These are phyloP conservation scores for Fraxinus dipetala DNA, from an alignment of 305 asterid species.

Conservation along the genomic window DNA sequence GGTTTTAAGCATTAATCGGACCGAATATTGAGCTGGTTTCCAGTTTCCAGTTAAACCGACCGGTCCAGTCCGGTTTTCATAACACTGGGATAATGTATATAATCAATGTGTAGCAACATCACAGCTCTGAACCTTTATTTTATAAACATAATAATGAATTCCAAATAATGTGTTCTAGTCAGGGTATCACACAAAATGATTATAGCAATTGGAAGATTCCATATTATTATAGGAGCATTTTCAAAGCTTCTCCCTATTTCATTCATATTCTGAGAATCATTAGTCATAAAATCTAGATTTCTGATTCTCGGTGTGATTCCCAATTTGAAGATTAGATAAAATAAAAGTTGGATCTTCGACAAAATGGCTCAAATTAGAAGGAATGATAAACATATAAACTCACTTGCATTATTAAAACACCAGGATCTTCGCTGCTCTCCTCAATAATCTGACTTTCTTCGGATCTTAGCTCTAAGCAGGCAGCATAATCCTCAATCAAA, in stretches of 20 bases:
- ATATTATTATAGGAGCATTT: background rate
- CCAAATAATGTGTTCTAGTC: background rate
- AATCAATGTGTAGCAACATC: slow-evolving; percentile 8
- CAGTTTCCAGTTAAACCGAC: background rate
- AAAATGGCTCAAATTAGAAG: slow-evolving; percentile 13
- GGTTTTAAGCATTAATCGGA: background rate
- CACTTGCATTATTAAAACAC: slow-evolving; percentile 89
- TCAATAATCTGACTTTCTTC: slow-evolving; percentile 79
- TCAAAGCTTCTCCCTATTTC: slow-evolving; percentile 9
- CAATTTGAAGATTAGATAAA: slow-evolving; percentile 5
- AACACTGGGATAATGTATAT: background rate
- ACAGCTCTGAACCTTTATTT: background rate
- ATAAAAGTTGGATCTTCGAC: slow-evolving; percentile 3
- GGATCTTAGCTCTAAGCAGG: slow-evolving; percentile 89
- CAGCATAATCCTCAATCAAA: slow-evolving; percentile 89
- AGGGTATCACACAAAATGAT: background rate
- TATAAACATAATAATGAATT: background rate
- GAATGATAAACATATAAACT: slow-evolving; percentile 30
- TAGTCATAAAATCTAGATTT: background rate
- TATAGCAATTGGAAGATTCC: background rate
- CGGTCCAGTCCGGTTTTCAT: background rate
- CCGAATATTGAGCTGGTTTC: background rate
- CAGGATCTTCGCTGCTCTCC: slow-evolving; percentile 79
- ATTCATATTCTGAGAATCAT: background rate
- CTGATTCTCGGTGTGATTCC: background rate